These are phyloP conservation scores for Starmera stellimalicola DNA, from an alignment of 1,139 yeast species.

Conservation along the genomic window DNA sequence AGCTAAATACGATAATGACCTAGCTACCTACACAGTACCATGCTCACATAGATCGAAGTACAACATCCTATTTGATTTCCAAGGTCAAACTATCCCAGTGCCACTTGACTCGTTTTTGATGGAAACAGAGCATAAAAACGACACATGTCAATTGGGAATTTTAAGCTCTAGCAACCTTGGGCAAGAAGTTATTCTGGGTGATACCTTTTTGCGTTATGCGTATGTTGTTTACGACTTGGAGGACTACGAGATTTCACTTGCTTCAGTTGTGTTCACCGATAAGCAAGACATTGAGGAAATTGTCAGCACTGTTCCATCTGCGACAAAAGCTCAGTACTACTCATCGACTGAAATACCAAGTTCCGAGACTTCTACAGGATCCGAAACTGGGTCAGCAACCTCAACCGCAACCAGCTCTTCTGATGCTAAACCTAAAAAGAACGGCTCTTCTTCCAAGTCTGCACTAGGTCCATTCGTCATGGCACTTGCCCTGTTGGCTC, in stretches of 20 bases:
- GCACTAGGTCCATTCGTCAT: no score
- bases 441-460: no score
- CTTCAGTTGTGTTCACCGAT: constrained; percentile 35
- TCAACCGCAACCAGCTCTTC: not conserved
- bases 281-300: constrained; percentile 34
- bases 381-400: not conserved
- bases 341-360: constrained; percentile 9
- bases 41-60: constrained; percentile 11
- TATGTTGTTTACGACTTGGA: constrained; percentile 73
- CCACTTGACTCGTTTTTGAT: constrained; percentile 1
- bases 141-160: constrained; percentile 24
- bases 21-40: constrained; percentile 27
- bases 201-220: constrained; percentile 57
- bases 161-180: constrained; percentile 20
- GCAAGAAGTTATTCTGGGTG: constrained; percentile 43
- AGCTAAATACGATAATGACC: constrained; percentile 25
- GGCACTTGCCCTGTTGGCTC: no score
- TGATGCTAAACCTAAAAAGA: no score
- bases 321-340: constrained; percentile 29
- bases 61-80: constrained; percentile 33
- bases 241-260: constrained; percentile 50
- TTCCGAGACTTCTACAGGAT: not conserved
- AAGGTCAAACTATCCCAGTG: constrained; percentile 36
- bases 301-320: constrained; percentile 33
- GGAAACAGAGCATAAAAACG: not conserved